A percentile compares a stretch with the other conserved stretches of the same genome.
phyloP scores from a whole-genome alignment of 2,329 filamentous ascomycete species.

The Pseudocercospora pini-densiflorae region DNA sequence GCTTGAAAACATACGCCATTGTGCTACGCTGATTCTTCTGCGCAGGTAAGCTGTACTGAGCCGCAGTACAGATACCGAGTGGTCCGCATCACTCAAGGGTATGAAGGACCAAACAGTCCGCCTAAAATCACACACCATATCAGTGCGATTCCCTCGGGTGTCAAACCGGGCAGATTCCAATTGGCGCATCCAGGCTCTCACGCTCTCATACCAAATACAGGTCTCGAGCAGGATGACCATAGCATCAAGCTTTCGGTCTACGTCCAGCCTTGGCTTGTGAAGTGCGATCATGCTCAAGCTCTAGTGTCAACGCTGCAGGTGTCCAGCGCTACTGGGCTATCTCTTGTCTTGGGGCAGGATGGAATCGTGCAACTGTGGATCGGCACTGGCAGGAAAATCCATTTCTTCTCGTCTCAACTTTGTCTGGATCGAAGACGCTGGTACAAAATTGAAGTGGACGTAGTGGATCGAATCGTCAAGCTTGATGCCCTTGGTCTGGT shows the following conservation, averaged over 20 bases:
- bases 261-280: not conserved
- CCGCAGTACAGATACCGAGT: not conserved
- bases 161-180: not conserved
- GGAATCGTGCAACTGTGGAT: not conserved
- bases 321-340: not conserved
- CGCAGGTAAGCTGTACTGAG: constrained; percentile 6
- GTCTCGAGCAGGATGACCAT: not conserved
- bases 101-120: not conserved
- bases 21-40: not conserved
- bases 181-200: not conserved
- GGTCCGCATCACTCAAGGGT: not conserved
- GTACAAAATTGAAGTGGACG: not conserved
- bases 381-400: not conserved
- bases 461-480: not conserved
- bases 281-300: not conserved
- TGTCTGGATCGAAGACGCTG: not conserved
- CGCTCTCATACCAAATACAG: not conserved
- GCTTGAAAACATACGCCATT: not conserved
- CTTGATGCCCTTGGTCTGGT: not conserved
- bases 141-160: not conserved
- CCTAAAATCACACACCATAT: not conserved
- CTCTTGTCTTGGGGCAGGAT: not conserved
- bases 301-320: not conserved
- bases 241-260: not conserved
- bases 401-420: not conserved